These are phyloP conservation scores for Nannochloropsis salina DNA, from an alignment of 108 stramenopile species.

Conservation along the genomic window DNA sequence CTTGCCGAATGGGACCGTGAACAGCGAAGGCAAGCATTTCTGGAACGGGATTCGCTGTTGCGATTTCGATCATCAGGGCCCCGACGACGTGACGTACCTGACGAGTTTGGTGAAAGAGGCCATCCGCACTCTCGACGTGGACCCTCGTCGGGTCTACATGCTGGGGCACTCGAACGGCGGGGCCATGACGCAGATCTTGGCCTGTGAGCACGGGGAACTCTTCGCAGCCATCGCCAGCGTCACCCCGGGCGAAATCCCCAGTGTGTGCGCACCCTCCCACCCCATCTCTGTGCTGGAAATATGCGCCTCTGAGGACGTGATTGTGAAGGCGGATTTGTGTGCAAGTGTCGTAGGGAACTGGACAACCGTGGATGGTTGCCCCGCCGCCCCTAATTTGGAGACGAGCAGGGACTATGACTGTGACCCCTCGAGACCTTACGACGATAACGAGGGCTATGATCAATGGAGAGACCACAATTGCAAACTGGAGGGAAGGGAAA, in stretches of 20 bases:
- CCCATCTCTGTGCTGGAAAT: not conserved
- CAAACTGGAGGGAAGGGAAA: not conserved
- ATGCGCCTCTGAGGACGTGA: not conserved
- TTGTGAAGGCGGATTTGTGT: not conserved
- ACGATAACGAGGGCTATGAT: not conserved
- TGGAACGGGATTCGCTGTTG: not conserved
- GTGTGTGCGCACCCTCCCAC: not conserved
- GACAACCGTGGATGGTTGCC: not conserved
- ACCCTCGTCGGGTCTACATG: not conserved
- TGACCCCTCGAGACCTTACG: not conserved
- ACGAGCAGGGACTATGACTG: not conserved
- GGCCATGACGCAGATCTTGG: constrained; percentile 12
- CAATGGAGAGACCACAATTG: not conserved
- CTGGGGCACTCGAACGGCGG: constrained; percentile 9
- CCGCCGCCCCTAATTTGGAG: not conserved
- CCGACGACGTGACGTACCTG: not conserved
- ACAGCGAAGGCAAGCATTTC: not conserved
- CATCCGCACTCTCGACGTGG: not conserved
- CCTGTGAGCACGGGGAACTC: not conserved
- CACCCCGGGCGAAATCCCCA: not conserved
- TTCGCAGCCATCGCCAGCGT: not conserved
- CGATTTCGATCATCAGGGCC: not conserved
- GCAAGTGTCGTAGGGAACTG: not conserved
- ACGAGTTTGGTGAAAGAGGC: not conserved
- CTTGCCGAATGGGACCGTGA: not conserved